These are phyloP conservation scores for Paracoccidioides brasiliensis DNA, from an alignment of 2,329 filamentous ascomycete species.

Conservation along the genomic window DNA sequence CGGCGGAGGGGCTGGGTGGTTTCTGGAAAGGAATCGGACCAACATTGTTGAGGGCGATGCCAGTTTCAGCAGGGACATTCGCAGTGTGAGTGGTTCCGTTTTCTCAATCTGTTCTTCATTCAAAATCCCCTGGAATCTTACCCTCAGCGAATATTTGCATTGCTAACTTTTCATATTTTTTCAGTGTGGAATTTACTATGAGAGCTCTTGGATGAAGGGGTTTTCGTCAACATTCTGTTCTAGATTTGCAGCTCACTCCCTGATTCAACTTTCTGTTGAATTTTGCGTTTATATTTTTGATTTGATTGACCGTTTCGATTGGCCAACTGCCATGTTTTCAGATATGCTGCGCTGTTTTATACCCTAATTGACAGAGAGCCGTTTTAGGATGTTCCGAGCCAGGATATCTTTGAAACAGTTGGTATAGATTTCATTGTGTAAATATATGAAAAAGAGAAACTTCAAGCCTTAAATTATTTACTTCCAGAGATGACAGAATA, in stretches of 20 bases:
- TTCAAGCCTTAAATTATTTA: neutral
- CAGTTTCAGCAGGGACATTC: constrained; percentile 95
- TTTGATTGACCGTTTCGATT: neutral
- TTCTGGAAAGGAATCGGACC: constrained; percentile 95
- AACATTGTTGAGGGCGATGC: constrained; percentile 87
- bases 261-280: too few species aligned
- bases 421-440: neutral
- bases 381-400: too few species aligned
- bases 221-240: neutral
- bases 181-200: constrained; percentile 36
- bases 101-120: neutral
- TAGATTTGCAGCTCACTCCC: neutral
- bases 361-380: neutral
- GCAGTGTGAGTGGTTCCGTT: constrained; percentile 44
- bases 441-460: neutral
- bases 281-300: neutral
- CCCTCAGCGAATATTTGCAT: constrained; percentile 5
- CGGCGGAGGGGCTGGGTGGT: constrained; percentile 60
- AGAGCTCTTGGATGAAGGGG: constrained; percentile 29
- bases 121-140: neutral
- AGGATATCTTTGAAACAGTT: too few species aligned
- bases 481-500: neutral
- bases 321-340: neutral
- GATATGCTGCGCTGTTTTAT: neutral
- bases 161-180: constrained; percentile 9